Conservation (phyloP, 2,329 filamentous ascomycete species). For the Helicocarpus griseus region DNA sequence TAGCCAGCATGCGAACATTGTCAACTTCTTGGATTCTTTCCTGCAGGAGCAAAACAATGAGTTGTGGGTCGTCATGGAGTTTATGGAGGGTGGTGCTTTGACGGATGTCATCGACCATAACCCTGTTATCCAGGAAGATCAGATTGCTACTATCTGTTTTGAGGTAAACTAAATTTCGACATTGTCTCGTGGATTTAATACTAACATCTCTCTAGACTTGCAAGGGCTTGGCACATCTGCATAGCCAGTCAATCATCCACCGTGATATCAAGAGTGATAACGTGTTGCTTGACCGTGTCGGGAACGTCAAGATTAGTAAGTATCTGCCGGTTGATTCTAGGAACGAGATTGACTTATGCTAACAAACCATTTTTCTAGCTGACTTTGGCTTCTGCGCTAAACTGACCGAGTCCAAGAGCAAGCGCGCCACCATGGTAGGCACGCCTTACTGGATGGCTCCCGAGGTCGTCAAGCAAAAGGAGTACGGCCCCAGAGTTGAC, state of each 20-base stretch:
- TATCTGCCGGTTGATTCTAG: slow-evolving; percentile 17
- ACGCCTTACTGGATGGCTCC: slow-evolving; percentile 99
- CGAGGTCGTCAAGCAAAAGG: slow-evolving; percentile 98
- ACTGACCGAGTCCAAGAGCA: slow-evolving; percentile 90
- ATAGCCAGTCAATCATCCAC: slow-evolving; percentile 94
- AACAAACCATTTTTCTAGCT: slow-evolving; percentile 44
- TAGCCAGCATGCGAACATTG: slow-evolving; percentile 94
- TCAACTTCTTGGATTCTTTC: slow-evolving; percentile 97
- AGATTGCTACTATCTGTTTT: slow-evolving; percentile 92
- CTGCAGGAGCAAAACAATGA: slow-evolving; percentile 88
- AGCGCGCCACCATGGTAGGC: slow-evolving; percentile 97
- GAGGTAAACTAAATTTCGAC: no score
- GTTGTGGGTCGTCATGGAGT: slow-evolving; percentile 99
- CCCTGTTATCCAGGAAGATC: slow-evolving; percentile 82
- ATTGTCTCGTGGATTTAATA: slow-evolving; percentile 5
- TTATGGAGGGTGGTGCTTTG: slow-evolving; percentile 95
- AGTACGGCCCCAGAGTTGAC: slow-evolving; percentile 96
- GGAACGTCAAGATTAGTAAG: slow-evolving; percentile 96
- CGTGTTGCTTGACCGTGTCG: slow-evolving; percentile 83
- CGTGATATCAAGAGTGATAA: slow-evolving; percentile 99
- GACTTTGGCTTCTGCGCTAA: slow-evolving; percentile 99
- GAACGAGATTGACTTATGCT: slow-evolving; percentile 11
- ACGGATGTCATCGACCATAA: slow-evolving; percentile 99
- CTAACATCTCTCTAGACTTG: slow-evolving; percentile 59
- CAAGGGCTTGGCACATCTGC: slow-evolving; percentile 85